Conservation (phyloP, 169 alveolate species). For the Eimeria necatrix region DNA sequence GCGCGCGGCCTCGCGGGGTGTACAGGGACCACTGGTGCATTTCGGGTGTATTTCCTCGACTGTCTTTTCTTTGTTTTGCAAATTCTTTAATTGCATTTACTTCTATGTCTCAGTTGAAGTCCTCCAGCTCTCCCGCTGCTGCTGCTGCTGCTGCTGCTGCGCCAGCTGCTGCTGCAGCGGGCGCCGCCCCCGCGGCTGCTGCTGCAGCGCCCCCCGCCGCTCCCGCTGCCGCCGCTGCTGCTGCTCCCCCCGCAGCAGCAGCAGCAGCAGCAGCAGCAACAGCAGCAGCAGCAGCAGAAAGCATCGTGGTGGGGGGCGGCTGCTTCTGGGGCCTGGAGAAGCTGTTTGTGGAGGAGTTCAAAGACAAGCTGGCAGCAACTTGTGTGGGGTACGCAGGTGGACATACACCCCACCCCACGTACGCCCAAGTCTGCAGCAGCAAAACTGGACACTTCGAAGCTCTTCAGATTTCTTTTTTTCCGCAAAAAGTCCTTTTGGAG, state of each 20-base stretch:
- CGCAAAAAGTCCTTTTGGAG: slow-evolving; percentile 51
- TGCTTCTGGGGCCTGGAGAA: slow-evolving; percentile 91
- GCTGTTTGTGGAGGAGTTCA: slow-evolving; percentile 77
- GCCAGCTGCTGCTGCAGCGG: neutral
- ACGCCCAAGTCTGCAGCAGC: slow-evolving; percentile 87
- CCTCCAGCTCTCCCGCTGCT: neutral
- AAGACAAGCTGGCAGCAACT: slow-evolving; percentile 40
- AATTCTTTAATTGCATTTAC: neutral
- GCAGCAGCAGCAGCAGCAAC: too few relatives aligned
- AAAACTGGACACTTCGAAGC: slow-evolving; percentile 89
- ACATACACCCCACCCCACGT: slow-evolving; percentile 80
- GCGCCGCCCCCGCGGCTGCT: too few relatives aligned
- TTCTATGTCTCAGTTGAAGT: neutral
- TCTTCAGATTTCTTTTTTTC: slow-evolving; percentile 79
- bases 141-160: neutral
- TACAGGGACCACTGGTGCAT: too few relatives aligned
- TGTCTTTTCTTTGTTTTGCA: neutral
- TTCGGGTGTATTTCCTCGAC: too few relatives aligned
- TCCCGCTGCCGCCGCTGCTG: too few relatives aligned
- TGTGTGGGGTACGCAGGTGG: slow-evolving; percentile 89
- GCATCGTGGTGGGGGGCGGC: slow-evolving; percentile 88
- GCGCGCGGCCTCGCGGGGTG: too few relatives aligned
- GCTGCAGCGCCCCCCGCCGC: too few relatives aligned
- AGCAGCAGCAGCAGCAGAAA: too few relatives aligned
- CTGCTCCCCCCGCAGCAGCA: too few relatives aligned